Evolutionary conservation across 805 yeast genomes (phyloP).

Genomic region (Cyberlindnera mycetangii): DNA sequence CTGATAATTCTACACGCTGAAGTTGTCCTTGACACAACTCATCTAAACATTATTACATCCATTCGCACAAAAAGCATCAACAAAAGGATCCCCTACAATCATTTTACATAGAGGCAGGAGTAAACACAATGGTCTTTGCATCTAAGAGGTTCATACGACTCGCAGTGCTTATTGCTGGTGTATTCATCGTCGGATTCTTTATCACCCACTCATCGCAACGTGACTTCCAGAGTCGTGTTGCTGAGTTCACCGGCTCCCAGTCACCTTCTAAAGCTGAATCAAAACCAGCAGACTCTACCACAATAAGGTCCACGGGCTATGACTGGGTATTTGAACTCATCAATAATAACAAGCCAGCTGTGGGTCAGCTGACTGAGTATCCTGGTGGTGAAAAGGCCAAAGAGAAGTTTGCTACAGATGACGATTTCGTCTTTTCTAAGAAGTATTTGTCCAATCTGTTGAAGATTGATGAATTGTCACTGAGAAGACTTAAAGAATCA

Average conservation of each 20-base stretch:
- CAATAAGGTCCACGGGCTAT: slow-evolving; percentile 10
- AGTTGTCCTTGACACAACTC: too few relatives aligned
- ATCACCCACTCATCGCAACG: background rate
- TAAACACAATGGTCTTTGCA: slow-evolving; percentile 1
- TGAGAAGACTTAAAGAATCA: slow-evolving; percentile 34
- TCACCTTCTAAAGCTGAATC: background rate
- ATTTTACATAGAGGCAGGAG: too few relatives aligned
- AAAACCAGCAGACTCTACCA: too few relatives aligned
- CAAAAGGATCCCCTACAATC: too few relatives aligned
- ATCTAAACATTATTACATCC: too few relatives aligned
- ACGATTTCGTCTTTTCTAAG: slow-evolving; percentile 42
- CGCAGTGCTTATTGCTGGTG: slow-evolving; percentile 1
- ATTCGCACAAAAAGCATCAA: too few relatives aligned
- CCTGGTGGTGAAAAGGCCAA: slow-evolving; percentile 38
- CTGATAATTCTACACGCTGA: too few relatives aligned
- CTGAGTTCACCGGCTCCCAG: slow-evolving; percentile 1
- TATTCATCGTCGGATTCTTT: background rate
- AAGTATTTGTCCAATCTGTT: slow-evolving; percentile 44
- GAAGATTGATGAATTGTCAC: slow-evolving; percentile 36
- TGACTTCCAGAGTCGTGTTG: slow-evolving; percentile 5
- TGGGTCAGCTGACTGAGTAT: slow-evolving; percentile 43
- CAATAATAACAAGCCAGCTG: slow-evolving; percentile 34
- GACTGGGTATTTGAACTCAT: slow-evolving; percentile 29
- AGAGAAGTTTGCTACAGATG: slow-evolving; percentile 40
- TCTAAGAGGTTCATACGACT: slow-evolving; percentile 10